phyloP scores from a whole-genome alignment of 352 stramenopile genomes.

The Hyaloperonospora arabidopsidis region DNA sequence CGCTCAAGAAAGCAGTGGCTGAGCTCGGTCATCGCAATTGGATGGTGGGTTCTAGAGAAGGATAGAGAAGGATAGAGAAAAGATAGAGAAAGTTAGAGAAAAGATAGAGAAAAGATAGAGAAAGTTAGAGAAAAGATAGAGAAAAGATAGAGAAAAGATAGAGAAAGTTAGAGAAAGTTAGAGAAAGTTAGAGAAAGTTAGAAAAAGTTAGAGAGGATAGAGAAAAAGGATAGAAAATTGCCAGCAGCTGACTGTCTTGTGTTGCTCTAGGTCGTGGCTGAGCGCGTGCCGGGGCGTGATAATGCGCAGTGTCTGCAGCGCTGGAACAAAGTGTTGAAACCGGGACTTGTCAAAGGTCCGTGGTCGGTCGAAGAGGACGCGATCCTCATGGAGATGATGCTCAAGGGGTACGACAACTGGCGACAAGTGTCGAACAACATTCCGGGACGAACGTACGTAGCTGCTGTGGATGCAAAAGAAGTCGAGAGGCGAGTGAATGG shows the following conservation, averaged over 20 bases:
- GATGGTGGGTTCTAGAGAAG: constrained; percentile 80
- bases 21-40: constrained; percentile 83
- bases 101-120: too few relatives aligned
- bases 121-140: too few relatives aligned
- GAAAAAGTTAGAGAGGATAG: background rate
- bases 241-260: background rate
- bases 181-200: background rate
- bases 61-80: too few relatives aligned
- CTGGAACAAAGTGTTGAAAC: constrained; percentile 88
- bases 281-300: constrained; percentile 51
- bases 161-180: too few relatives aligned
- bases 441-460: constrained; percentile 51
- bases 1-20: constrained; percentile 64
- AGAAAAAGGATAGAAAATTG: background rate
- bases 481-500: background rate
- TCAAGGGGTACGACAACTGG: constrained; percentile 74
- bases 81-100: too few relatives aligned
- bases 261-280: constrained; percentile 40
- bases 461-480: background rate
- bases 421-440: constrained; percentile 60
- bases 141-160: too few relatives aligned
- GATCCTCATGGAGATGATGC: constrained; percentile 79
- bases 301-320: constrained; percentile 81
- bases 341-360: constrained; percentile 87
- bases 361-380: constrained; percentile 90